Evolutionary conservation across 139 green algal genomes (phyloP).

Genomic region (Coccomyxa sp.): DNA sequence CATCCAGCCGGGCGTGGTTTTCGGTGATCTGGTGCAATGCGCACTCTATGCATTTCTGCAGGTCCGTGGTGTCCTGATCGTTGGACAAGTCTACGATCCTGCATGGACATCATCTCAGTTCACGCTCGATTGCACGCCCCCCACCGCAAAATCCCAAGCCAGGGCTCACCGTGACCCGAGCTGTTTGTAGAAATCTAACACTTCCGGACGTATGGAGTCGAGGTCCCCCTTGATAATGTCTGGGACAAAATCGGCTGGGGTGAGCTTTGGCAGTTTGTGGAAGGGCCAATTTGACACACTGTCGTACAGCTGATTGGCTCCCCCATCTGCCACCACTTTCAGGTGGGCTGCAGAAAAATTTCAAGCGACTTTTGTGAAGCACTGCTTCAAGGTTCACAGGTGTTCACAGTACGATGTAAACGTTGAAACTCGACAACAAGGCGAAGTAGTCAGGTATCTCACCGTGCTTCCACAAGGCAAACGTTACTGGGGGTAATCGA

Average conservation of each 20-base stretch:
- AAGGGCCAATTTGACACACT: constrained; percentile 42
- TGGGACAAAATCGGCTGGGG: constrained; percentile 38
- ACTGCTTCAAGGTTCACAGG: background rate
- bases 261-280: background rate
- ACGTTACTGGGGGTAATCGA: background rate
- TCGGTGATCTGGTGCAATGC: constrained; percentile 17
- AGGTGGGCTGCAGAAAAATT: constrained; percentile 43
- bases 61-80: constrained; percentile 89
- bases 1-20: background rate
- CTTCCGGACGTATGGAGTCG: constrained; percentile 68
- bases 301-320: constrained; percentile 86
- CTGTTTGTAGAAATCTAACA: constrained; percentile 54
- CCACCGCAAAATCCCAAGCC: constrained; percentile 6
- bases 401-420: background rate
- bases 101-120: constrained; percentile 13
- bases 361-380: background rate
- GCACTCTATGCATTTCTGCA: constrained; percentile 74
- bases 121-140: background rate
- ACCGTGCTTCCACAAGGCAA: constrained; percentile 26
- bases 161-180: constrained; percentile 14
- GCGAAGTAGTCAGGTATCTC: background rate
- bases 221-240: constrained; percentile 81
- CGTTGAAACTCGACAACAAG: background rate
- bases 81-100: constrained; percentile 60
- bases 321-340: constrained; percentile 86